phyloP scores from a whole-genome alignment of 2,329 filamentous ascomycete species.

The Diaporthe longicolla region DNA sequence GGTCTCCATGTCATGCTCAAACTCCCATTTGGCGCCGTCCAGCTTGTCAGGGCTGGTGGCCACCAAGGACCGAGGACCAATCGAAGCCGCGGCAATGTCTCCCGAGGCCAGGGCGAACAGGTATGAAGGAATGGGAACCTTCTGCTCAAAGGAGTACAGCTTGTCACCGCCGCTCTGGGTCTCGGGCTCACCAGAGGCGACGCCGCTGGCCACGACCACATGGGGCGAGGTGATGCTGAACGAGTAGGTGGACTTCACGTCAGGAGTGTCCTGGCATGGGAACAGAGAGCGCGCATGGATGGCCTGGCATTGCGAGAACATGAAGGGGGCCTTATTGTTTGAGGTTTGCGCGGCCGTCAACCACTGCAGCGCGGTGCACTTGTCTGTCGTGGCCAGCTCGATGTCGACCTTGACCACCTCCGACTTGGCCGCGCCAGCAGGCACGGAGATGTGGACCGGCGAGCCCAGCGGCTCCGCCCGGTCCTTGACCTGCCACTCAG shows the following conservation, averaged over 20 bases:
- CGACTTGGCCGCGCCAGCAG: slow-evolving; percentile 67
- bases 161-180: slow-evolving; percentile 68
- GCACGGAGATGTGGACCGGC: slow-evolving; percentile 76
- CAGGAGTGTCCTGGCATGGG: slow-evolving; percentile 97
- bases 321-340: slow-evolving; percentile 95
- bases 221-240: slow-evolving; percentile 90
- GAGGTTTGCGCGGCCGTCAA: slow-evolving; percentile 92
- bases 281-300: slow-evolving; percentile 95
- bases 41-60: slow-evolving; percentile 92
- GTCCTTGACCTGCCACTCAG: slow-evolving; percentile 78
- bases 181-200: slow-evolving; percentile 66
- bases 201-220: slow-evolving; percentile 91
- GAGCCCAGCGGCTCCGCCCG: slow-evolving; percentile 81
- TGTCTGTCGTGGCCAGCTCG: slow-evolving; percentile 82
- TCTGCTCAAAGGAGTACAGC: slow-evolving; percentile 89
- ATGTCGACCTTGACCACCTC: slow-evolving; percentile 72
- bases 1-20: slow-evolving; percentile 91
- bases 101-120: slow-evolving; percentile 92
- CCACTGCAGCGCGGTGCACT: slow-evolving; percentile 96
- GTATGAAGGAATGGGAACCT: slow-evolving; percentile 93
- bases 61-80: slow-evolving; percentile 88
- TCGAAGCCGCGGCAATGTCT: slow-evolving; percentile 86
- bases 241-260: slow-evolving; percentile 94
- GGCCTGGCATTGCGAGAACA: slow-evolving; percentile 98
- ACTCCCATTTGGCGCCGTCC: slow-evolving; percentile 87